phyloP scores from a whole-genome alignment of 2,329 filamentous ascomycete species.

The Beauveria asiatica region DNA sequence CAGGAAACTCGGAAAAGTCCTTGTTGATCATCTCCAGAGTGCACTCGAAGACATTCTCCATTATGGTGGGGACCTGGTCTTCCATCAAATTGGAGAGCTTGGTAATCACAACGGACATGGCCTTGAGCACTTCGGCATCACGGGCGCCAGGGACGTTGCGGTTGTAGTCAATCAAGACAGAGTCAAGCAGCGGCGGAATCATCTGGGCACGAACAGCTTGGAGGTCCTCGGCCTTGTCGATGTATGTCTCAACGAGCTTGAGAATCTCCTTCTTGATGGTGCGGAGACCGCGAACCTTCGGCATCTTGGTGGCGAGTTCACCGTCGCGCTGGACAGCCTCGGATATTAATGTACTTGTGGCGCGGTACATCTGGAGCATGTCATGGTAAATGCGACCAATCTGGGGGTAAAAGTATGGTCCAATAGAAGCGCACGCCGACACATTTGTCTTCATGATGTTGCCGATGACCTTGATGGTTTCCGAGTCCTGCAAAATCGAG shows the following conservation, averaged over 20 bases:
- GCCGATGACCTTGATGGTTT: constrained; percentile 96
- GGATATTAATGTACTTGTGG: constrained; percentile 92
- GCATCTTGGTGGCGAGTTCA: constrained; percentile 93
- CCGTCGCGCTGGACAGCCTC: constrained; percentile 82
- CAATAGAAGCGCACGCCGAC: constrained; percentile 93
- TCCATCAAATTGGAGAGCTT: constrained; percentile 98
- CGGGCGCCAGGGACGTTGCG: constrained; percentile 92
- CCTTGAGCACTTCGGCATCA: constrained; percentile 92
- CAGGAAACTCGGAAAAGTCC: constrained; percentile 97
- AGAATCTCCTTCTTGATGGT: constrained; percentile 99
- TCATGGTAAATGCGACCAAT: constrained; percentile 96
- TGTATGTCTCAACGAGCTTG: constrained; percentile 95
- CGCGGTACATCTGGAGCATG: constrained; percentile 98
- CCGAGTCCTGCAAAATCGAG: constrained; percentile 76
- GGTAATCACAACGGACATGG: constrained; percentile 94
- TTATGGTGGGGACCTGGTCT: constrained; percentile 92
- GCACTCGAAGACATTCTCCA: constrained; percentile 98
- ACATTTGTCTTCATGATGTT: constrained; percentile 99
- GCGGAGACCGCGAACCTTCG: constrained; percentile 84
- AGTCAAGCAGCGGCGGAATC: constrained; percentile 90
- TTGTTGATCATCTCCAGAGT: constrained; percentile 99
- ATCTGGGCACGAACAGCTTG: constrained; percentile 90
- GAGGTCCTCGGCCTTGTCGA: constrained; percentile 94
- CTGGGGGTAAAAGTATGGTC: constrained; percentile 95
- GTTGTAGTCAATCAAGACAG: constrained; percentile 92